Evolutionary conservation across 225 moss, liverwort and hornwort genomes (phyloP).

Genomic region (Pseudoscleropodium purum): DNA sequence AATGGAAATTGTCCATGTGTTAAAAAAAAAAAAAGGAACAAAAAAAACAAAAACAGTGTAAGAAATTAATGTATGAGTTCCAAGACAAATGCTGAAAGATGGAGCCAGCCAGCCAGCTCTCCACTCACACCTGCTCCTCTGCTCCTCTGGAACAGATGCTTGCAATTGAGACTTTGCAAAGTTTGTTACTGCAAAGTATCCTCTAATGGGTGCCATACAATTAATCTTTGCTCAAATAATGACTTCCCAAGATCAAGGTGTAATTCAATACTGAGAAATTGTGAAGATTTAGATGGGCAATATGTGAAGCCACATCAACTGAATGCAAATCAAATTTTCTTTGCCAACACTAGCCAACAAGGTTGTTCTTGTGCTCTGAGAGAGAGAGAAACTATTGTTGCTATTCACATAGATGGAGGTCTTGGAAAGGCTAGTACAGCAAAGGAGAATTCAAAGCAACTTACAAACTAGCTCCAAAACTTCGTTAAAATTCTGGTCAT

Average conservation of each 20-base stretch:
- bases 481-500: too few species aligned
- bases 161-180: not conserved
- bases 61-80: not conserved
- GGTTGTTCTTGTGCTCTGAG: too few species aligned
- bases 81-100: not conserved
- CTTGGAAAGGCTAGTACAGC: not conserved
- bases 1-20: too few species aligned
- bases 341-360: not conserved
- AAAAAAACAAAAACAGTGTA: too few species aligned
- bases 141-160: accelerated
- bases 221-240: not conserved
- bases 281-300: too few species aligned
- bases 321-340: not conserved
- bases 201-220: not conserved
- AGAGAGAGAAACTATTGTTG: not conserved
- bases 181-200: not conserved
- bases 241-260: too few species aligned
- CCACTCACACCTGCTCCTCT: not conserved
- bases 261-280: not conserved
- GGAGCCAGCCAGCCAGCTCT: not conserved
- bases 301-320: too few species aligned
- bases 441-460: too few species aligned
- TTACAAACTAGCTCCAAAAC: too few species aligned
- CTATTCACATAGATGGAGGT: not conserved
- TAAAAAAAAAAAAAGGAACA: too few species aligned